phyloP scores from a whole-genome alignment of 257 asterid genomes.

The Solanum chiquidenum region DNA sequence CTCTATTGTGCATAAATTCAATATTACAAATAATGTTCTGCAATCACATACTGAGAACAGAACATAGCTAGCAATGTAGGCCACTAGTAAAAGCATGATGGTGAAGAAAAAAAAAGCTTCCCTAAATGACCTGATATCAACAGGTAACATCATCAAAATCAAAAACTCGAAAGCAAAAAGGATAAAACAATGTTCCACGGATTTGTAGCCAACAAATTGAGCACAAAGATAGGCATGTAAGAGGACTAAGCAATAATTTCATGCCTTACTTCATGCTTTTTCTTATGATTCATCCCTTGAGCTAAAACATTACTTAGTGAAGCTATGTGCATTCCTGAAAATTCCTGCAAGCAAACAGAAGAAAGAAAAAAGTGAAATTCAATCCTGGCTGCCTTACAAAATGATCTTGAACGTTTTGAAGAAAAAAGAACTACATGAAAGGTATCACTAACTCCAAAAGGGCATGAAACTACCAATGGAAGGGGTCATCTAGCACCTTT shows the following conservation, averaged over 20 bases:
- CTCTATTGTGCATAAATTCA: not conserved
- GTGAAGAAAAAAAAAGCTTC: not conserved
- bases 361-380: not conserved
- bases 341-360: constrained; percentile 39
- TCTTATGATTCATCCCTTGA: constrained; percentile 94
- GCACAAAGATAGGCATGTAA: not conserved
- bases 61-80: not conserved
- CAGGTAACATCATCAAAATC: not conserved
- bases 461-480: not conserved
- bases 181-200: not conserved
- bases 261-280: constrained; percentile 78
- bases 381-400: not conserved
- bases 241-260: not conserved
- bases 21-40: not conserved
- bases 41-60: not conserved
- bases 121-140: not conserved
- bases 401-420: not conserved
- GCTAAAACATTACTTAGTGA: constrained; percentile 56
- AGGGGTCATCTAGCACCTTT: not conserved
- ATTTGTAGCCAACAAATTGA: not conserved
- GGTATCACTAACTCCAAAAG: not conserved
- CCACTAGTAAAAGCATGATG: not conserved
- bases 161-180: not conserved
- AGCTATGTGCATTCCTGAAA: constrained; percentile 39
- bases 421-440: not conserved